A percentile compares a stretch with the other conserved stretches of the same genome.
Conservation (phyloP, 2,329 filamentous ascomycete genomes). For the Cladosporium sp. region DNA sequence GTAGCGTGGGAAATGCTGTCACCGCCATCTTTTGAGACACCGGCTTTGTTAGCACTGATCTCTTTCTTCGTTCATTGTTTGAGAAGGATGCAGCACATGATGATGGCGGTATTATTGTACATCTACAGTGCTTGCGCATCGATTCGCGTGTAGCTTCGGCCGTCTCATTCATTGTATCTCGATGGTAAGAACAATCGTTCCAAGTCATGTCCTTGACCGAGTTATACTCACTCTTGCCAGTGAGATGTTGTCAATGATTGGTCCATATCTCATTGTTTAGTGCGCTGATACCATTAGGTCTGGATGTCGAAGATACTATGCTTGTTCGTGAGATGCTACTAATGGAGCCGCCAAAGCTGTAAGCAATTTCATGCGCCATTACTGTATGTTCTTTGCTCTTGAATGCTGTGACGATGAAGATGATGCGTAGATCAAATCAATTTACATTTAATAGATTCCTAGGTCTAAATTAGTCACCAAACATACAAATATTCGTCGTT, state of each 20-base stretch:
- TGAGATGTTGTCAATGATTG: background rate
- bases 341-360: background rate
- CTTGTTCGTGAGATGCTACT: background rate
- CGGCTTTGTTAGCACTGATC: background rate
- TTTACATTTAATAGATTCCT: background rate
- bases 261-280: background rate
- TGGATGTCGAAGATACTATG: background rate
- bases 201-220: no score
- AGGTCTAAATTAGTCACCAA: background rate
- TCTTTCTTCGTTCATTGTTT: no score
- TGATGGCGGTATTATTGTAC: no score
- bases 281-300: background rate
- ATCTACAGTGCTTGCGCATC: no score
- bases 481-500: background rate
- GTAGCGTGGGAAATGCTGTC: background rate
- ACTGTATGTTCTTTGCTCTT: background rate
- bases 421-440: background rate
- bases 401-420: background rate
- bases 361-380: background rate
- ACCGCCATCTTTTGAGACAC: background rate
- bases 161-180: no score
- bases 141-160: no score
- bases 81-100: no score
- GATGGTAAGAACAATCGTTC: no score
- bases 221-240: background rate